phyloP scores from a whole-genome alignment of 75 land plant species.

The Pinus taeda region DNA sequence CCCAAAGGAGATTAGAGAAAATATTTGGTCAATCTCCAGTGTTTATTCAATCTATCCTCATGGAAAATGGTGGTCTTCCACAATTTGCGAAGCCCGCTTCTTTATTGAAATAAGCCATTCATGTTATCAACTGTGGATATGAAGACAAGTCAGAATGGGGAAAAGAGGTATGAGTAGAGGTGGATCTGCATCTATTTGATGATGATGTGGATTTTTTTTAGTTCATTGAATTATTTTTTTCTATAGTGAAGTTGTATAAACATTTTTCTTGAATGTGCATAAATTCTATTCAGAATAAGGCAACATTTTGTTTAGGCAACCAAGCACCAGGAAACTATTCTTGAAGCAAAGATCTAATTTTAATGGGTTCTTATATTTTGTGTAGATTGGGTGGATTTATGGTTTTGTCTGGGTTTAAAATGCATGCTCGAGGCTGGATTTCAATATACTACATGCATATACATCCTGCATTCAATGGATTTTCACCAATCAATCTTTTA shows the following conservation, averaged over 20 bases:
- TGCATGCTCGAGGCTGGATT: constrained; percentile 90
- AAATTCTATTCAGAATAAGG: not conserved
- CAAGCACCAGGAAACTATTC: too few species aligned
- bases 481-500: constrained; percentile 88
- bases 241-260: not conserved
- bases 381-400: constrained; percentile 89
- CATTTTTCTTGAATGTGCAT: not conserved
- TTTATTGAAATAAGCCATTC: constrained; percentile 91
- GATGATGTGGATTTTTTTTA: not conserved
- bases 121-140: constrained; percentile 98
- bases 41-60: constrained; percentile 82
- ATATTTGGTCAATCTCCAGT: constrained; percentile 95
- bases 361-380: not conserved
- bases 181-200: not conserved
- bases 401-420: constrained; percentile 92
- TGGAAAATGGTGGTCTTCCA: constrained; percentile 88
- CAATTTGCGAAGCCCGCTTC: constrained; percentile 74
- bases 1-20: constrained; percentile 89
- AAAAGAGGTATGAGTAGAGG: constrained; percentile 68
- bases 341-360: not conserved
- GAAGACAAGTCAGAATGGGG: constrained; percentile 99
- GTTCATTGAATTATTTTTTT: not conserved
- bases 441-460: constrained; percentile 85
- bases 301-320: not conserved
- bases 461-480: constrained; percentile 83